These are phyloP conservation scores for Colletotrichum aenigma DNA, from an alignment of 2,329 filamentous ascomycete species.

Conservation along the genomic window DNA sequence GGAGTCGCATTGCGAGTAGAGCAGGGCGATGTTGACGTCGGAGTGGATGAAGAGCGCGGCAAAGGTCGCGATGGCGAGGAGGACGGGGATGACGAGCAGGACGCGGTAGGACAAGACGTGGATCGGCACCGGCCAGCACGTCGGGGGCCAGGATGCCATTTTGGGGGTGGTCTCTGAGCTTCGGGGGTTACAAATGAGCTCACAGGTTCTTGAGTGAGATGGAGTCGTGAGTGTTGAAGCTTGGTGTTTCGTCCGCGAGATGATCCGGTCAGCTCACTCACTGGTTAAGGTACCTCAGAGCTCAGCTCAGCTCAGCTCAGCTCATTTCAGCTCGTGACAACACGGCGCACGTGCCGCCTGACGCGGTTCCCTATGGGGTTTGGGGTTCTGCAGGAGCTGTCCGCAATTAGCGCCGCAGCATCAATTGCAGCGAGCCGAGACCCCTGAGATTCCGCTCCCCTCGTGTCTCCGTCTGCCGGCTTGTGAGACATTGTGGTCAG, in stretches of 20 bases:
- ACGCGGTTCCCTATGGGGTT: not conserved
- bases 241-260: not conserved
- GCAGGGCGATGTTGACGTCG: constrained; percentile 55
- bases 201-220: not conserved
- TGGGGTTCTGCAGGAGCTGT: not conserved
- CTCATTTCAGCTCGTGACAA: not conserved
- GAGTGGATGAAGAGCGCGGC: constrained; percentile 47
- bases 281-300: not conserved
- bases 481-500: not conserved
- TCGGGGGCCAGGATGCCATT: not conserved
- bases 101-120: constrained; percentile 58
- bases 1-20: constrained; percentile 59
- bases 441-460: not conserved
- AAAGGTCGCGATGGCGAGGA: constrained; percentile 48
- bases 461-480: not conserved
- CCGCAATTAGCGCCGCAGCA: not conserved
- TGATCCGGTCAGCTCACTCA: not conserved
- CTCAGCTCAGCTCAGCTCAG: not conserved
- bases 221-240: not conserved
- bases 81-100: constrained; percentile 53
- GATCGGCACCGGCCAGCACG: constrained; percentile 46
- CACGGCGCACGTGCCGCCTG: constrained; percentile 3
- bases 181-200: rapidly evolving
- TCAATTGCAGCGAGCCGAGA: not conserved
- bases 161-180: not conserved